Percentiles rank a stretch among this genome's conserved stretches.
Evolutionary conservation across 768 basidiomycete genomes (phyloP).

Genomic region (Mycena galericulata): DNA sequence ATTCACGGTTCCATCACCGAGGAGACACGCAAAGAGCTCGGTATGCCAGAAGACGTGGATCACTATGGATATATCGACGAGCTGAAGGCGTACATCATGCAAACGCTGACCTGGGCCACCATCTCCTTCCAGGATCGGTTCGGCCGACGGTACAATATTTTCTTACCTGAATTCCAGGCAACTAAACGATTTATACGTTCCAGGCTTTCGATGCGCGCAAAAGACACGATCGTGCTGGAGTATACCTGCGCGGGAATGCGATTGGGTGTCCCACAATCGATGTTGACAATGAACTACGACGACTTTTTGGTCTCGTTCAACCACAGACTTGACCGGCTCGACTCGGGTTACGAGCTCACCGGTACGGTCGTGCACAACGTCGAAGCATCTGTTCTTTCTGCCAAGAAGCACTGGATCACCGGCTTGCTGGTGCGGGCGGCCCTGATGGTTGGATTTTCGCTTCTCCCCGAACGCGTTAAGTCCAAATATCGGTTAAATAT

Average conservation of each 20-base stretch:
- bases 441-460: slow-evolving; percentile 31
- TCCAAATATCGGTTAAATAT: slow-evolving; percentile 21
- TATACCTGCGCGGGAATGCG: slow-evolving; percentile 32
- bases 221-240: slow-evolving; percentile 33
- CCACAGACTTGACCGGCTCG: slow-evolving; percentile 25
- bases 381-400: slow-evolving; percentile 22
- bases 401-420: slow-evolving; percentile 25
- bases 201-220: slow-evolving; percentile 31
- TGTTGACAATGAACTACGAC: slow-evolving; percentile 31
- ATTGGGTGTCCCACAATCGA: slow-evolving; percentile 26
- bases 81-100: slow-evolving; percentile 30
- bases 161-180: background rate
- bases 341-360: slow-evolving; percentile 25
- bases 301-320: slow-evolving; percentile 31
- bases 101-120: slow-evolving; percentile 32
- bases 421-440: slow-evolving; percentile 18
- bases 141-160: slow-evolving; percentile 18
- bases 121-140: slow-evolving; percentile 29
- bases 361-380: slow-evolving; percentile 25
- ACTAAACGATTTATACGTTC: background rate
- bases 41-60: slow-evolving; percentile 24
- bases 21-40: slow-evolving; percentile 27
- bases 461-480: slow-evolving; percentile 26
- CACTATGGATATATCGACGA: slow-evolving; percentile 31
- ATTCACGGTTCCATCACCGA: slow-evolving; percentile 28